Conservation (phyloP, 2,329 filamentous ascomycete genomes). For the Xylariaceae sp. region DNA sequence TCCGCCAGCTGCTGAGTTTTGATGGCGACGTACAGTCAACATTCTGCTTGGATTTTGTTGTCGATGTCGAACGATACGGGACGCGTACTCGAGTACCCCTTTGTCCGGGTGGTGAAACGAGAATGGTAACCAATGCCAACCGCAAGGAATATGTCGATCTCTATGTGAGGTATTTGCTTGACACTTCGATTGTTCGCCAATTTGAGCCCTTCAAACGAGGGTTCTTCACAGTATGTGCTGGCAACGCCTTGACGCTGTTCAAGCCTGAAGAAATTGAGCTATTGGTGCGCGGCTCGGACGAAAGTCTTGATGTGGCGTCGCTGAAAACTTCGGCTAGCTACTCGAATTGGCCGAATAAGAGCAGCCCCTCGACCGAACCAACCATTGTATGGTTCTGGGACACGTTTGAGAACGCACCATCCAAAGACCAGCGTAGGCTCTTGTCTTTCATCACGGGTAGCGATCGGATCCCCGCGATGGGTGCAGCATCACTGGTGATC, state of each 20-base stretch:
- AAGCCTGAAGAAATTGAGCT: conserved; percentile 88
- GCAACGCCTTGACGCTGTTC: conserved; percentile 82
- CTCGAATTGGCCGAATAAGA: conserved; percentile 63
- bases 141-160: conserved; percentile 80
- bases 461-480: conserved; percentile 84
- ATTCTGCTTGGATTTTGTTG: conserved; percentile 77
- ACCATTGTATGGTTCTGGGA: conserved; percentile 87
- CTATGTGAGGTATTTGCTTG: conserved; percentile 75
- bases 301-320: conserved; percentile 70
- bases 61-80: conserved; percentile 73
- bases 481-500: conserved; percentile 70
- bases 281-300: conserved; percentile 77
- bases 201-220: conserved; percentile 93
- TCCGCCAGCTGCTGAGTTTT: conserved; percentile 72
- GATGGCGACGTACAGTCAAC: conserved; percentile 76
- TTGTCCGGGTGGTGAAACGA: conserved; percentile 65
- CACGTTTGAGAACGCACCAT: conserved; percentile 60
- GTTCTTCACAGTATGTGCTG: conserved; percentile 86
- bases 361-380: conserved; percentile 50
- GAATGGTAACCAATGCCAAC: conserved; percentile 77
- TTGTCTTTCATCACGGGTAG: conserved; percentile 85
- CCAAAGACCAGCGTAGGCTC: conserved; percentile 68
- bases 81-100: conserved; percentile 61
- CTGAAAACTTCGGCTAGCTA: conserved; percentile 73
- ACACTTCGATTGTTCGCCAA: conserved; percentile 70